Evolutionary conservation across 225 moss, liverwort and hornwort genomes (phyloP).

Genomic region (Bryoerythrophyllum caledonicum): DNA sequence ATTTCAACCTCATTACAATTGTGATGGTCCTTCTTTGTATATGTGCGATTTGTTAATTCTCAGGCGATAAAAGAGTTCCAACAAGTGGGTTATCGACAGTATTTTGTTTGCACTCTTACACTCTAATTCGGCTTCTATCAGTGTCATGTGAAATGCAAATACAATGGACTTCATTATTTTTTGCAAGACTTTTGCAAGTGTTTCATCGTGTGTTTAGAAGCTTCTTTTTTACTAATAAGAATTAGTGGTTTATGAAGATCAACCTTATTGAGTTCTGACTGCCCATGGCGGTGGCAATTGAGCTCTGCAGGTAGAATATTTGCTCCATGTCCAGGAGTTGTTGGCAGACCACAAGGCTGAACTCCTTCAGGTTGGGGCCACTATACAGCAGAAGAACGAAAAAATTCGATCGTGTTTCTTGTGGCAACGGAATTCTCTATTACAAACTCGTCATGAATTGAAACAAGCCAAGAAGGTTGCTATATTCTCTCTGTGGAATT

Average conservation of each 20-base stretch:
- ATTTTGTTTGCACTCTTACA: not conserved
- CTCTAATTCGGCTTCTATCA: not conserved
- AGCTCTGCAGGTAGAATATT: constrained; percentile 78
- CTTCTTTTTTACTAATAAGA: not conserved
- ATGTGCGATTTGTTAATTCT: no score
- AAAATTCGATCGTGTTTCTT: constrained; percentile 55
- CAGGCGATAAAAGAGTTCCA: no score
- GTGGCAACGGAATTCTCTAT: constrained; percentile 54
- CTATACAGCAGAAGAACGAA: constrained; percentile 57
- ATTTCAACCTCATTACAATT: no score
- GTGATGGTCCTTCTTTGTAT: no score
- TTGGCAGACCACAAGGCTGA: constrained; percentile 75
- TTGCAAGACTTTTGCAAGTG: not conserved
- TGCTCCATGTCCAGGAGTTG: constrained; percentile 88
- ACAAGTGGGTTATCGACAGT: not conserved
- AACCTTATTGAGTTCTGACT: not conserved
- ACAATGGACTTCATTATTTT: not conserved
- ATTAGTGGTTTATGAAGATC: not conserved
- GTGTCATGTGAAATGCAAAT: not conserved
- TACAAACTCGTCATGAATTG: constrained; percentile 68
- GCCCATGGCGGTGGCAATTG: not conserved
- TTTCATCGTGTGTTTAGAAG: not conserved
- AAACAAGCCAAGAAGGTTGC: constrained; percentile 89
- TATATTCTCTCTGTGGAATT: not conserved
- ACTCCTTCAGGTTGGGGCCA: constrained; percentile 55